Base-by-base conservation (phyloP, 129 eudicot species). In the Kitagawia praeruptora region DNA sequence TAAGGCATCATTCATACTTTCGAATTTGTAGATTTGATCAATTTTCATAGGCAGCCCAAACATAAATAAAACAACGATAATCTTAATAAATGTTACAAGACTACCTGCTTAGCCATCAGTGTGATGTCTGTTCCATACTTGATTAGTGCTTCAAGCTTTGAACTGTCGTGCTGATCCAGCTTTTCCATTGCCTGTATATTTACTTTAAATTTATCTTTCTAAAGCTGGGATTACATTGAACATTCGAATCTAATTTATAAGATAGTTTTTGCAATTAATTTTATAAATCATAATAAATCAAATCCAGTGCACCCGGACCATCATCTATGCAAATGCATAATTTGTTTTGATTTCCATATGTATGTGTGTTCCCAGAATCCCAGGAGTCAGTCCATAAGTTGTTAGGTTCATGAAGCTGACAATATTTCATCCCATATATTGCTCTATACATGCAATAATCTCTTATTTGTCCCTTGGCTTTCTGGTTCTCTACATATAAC, bases 341-440 rank as follows among this genome's bases (percentile, higher is more conserved):
- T 27, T 27, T 63, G 70, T 63, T 27, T 12, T 63, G 38, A 63
- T n/a, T 63, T 63, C 70, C 70, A 63, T 27, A 27, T 25, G 15
- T 64, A 18, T 3, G 1, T 64, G n/a, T n/a, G n/a, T n/a, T n/a
- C n/a, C n/a, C n/a, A n/a, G n/a, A n/a, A n/a, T 64, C 71, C 71
- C 6, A 64, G 40, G 40, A 64, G 71, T 85, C 85, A 18, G 48
- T 83, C 11, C 11, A 84, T 80, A 85, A 82, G 79, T 61, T 84
- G 3, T 1, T 31, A 31, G 66, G 66, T 56, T 23, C 66, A 56
- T 56, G 66, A 56, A 56, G 66, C 23, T 7, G 5, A 31, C 31
- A 56, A 56, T 6, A 31, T 9, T 54, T 54, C 27, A 54, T 54
- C 27, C 4, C 16, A 13, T n/a, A n/a, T n/a, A n/a, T 48, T 48